Evolutionary conservation across 495 filamentous ascomycete genomes (phyloP).

Genomic region (Penicillium lagena): DNA sequence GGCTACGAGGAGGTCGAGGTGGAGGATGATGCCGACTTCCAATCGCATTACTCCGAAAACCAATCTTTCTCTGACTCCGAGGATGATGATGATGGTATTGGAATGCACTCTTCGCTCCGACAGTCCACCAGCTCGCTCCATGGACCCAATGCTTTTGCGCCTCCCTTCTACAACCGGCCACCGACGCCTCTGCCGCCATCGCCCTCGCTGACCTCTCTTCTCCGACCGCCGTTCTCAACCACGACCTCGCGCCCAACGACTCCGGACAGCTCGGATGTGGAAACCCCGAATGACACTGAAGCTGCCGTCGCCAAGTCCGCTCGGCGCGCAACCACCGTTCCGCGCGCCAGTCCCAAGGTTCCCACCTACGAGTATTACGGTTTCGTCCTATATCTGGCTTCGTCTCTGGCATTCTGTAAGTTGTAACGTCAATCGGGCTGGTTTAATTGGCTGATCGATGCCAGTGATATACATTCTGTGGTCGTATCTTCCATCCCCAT

Average conservation of each 20-base stretch:
- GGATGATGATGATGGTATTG: conserved; percentile 31
- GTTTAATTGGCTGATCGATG: neutral
- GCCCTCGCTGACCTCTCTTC: conserved; percentile 89
- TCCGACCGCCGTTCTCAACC: conserved; percentile 64
- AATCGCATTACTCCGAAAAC: conserved; percentile 40
- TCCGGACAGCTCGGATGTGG: conserved; percentile 83
- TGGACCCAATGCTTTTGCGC: conserved; percentile 60
- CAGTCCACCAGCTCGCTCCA: conserved; percentile 38
- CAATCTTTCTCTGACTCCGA: conserved; percentile 37
- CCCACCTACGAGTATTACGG: conserved; percentile 99
- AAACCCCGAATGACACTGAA: conserved; percentile 57
- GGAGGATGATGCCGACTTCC: conserved; percentile 40
- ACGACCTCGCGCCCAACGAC: conserved; percentile 83
- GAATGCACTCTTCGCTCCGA: conserved; percentile 34
- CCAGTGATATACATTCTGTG: conserved; percentile 83
- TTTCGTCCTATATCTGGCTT: conserved; percentile 89
- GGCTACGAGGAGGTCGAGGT: conserved; percentile 27
- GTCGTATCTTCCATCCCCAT: conserved; percentile 87
- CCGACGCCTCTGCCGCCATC: conserved; percentile 89
- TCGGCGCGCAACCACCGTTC: conserved; percentile 63
- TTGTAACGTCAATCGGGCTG: neutral
- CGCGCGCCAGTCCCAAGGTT: conserved; percentile 83
- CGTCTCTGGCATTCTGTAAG: conserved; percentile 64
- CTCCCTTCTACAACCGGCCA: conserved; percentile 82
- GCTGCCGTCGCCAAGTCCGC: conserved; percentile 58